These are phyloP conservation scores for Hypomontagnella monticulosa DNA, from an alignment of 495 filamentous ascomycete genomes.

Conservation along the genomic window DNA sequence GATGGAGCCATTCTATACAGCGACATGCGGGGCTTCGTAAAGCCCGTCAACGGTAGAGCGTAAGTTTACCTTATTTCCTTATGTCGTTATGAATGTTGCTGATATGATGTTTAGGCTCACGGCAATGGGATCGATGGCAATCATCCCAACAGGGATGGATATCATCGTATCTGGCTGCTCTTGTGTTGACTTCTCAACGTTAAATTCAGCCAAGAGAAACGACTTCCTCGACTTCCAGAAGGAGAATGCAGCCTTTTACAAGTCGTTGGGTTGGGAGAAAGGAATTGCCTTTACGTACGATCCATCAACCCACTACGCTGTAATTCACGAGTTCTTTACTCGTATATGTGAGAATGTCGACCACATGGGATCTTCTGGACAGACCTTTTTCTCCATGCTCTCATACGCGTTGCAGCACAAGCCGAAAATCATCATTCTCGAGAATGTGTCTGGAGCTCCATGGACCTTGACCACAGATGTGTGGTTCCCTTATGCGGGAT, in stretches of 20 bases:
- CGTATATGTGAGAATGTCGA: conserved; percentile 48
- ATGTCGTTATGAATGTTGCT: conserved; percentile 20
- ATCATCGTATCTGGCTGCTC: conserved; percentile 79
- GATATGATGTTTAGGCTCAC: conserved; percentile 64
- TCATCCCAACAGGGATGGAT: conserved; percentile 70
- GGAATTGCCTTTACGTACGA: not conserved
- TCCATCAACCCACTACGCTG: too few relatives aligned
- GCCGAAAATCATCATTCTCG: conserved; percentile 74
- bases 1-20: conserved; percentile 68
- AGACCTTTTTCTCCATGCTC: conserved; percentile 73
- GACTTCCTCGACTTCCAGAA: conserved; percentile 7
- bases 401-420: conserved; percentile 63
- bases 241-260: not conserved
- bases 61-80: conserved; percentile 53
- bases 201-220: conserved; percentile 59
- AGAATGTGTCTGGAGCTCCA: conserved; percentile 74
- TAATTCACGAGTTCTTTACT: conserved; percentile 20
- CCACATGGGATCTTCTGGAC: conserved; percentile 70
- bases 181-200: conserved; percentile 76
- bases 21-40: conserved; percentile 71
- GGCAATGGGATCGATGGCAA: conserved; percentile 69
- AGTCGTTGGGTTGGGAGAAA: not conserved
- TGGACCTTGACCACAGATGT: conserved; percentile 64
- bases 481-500: conserved; percentile 64
- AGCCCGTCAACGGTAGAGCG: conserved; percentile 56